Percentiles rank a stretch among this genome's conserved stretches.
Evolutionary conservation across 352 stramenopile species (phyloP).

Genomic region (Phytopythium kandeliae): DNA sequence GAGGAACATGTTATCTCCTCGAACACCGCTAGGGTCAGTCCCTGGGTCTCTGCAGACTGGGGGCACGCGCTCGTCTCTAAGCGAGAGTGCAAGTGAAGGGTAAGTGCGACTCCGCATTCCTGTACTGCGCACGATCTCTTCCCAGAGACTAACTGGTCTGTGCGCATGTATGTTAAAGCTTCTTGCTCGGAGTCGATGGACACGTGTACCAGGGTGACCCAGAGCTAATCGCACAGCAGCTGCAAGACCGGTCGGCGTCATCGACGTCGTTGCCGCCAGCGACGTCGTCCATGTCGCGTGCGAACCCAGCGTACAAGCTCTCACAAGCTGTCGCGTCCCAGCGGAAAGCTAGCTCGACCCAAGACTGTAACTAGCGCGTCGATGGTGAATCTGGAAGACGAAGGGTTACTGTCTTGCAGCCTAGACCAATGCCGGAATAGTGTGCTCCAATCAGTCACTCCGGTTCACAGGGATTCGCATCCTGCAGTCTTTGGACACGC

Average conservation of each 20-base stretch:
- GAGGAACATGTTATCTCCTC: background rate
- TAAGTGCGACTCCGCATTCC: conserved; percentile 9
- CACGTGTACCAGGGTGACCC: conserved; percentile 79
- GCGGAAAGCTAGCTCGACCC: background rate
- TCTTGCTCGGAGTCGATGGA: conserved; percentile 74
- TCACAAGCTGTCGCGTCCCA: conserved; percentile 27
- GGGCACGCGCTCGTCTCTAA: conserved; percentile 9
- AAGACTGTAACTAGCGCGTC: background rate
- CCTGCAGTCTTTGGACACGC: too few species aligned
- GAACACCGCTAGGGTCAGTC: background rate
- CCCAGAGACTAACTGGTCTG: conserved; percentile 3
- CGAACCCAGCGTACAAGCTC: conserved; percentile 30
- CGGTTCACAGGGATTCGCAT: too few species aligned
- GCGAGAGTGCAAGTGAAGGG: conserved; percentile 67
- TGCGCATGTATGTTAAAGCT: conserved; percentile 28
- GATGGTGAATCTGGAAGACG: background rate
- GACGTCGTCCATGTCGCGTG: conserved; percentile 18
- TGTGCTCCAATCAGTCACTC: too few species aligned
- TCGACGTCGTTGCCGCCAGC: conserved; percentile 2
- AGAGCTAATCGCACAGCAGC: conserved; percentile 41
- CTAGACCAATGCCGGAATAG: background rate
- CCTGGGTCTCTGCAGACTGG: background rate
- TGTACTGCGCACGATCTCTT: background rate
- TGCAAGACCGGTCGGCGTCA: conserved; percentile 33
- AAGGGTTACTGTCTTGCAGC: background rate